These are phyloP conservation scores for Phaeosphaeriaceae sp. DNA, from an alignment of 2,329 filamentous ascomycete genomes.

Conservation along the genomic window DNA sequence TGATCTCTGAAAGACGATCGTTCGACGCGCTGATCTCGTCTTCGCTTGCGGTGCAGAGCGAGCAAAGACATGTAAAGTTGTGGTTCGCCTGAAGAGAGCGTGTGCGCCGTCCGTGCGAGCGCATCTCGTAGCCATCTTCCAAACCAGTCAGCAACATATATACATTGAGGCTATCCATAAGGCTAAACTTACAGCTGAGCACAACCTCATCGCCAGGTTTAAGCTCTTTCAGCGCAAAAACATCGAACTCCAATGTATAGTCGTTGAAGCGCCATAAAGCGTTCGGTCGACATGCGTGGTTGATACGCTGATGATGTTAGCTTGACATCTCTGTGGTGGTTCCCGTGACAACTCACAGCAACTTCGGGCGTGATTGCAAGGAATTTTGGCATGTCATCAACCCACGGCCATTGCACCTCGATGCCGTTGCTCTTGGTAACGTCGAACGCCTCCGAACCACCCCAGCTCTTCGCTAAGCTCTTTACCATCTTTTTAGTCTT, in stretches of 20 bases:
- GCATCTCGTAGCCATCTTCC: constrained; percentile 37
- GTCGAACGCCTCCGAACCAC: constrained; percentile 25
- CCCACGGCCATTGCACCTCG: constrained; percentile 29
- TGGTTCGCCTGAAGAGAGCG: constrained; percentile 29
- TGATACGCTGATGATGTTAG: constrained; percentile 33
- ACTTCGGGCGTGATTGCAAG: constrained; percentile 36
- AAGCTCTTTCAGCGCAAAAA: constrained; percentile 38
- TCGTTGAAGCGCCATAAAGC: constrained; percentile 43
- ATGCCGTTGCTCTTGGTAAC: constrained; percentile 35
- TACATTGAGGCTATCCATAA: neutral
- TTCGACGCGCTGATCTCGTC: constrained; percentile 27
- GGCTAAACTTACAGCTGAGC: constrained; percentile 31
- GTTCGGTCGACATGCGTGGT: constrained; percentile 45
- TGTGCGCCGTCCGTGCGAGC: constrained; percentile 20
- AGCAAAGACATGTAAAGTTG: constrained; percentile 40
- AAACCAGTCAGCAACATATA: neutral
- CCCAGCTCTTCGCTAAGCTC: constrained; percentile 24
- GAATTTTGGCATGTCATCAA: constrained; percentile 23
- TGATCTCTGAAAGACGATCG: constrained; percentile 34
- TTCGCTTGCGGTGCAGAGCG: constrained; percentile 32
- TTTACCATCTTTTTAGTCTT: constrained; percentile 20
- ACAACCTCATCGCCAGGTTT: constrained; percentile 38
- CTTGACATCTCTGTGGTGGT: neutral
- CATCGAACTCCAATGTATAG: constrained; percentile 32
- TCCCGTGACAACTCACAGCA: constrained; percentile 29